These are phyloP conservation scores for Penicillium longicatenatum DNA, from an alignment of 495 filamentous ascomycete genomes.

Conservation along the genomic window DNA sequence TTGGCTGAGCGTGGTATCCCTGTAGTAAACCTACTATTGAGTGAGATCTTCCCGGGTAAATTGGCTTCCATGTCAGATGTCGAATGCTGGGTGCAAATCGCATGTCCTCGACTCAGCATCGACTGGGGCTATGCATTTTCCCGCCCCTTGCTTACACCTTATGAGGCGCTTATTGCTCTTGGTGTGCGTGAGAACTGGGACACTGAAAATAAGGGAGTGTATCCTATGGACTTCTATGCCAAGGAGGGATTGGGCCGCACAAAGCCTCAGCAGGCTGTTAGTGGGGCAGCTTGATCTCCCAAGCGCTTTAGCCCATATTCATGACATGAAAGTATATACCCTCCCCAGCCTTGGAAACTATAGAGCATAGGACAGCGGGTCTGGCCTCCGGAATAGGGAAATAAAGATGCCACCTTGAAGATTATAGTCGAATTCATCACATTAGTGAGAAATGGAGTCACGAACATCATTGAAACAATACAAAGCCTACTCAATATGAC, in stretches of 20 bases:
- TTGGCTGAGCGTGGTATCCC: conserved; percentile 68
- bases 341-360: neutral
- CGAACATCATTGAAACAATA: too few species aligned
- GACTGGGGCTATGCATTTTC: conserved; percentile 99
- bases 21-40: conserved; percentile 79
- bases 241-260: conserved; percentile 88
- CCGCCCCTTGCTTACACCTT: conserved; percentile 84
- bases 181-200: conserved; percentile 77
- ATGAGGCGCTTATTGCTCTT: conserved; percentile 89
- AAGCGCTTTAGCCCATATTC: neutral
- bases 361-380: conserved; percentile 22
- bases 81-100: conserved; percentile 97
- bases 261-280: conserved; percentile 46
- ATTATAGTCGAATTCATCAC: neutral
- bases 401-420: neutral
- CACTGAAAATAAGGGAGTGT: conserved; percentile 65
- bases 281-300: conserved; percentile 19
- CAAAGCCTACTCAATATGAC: too few species aligned
- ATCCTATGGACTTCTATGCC: conserved; percentile 98
- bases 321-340: conserved; percentile 21
- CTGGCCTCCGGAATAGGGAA: conserved; percentile 11
- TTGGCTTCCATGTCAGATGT: conserved; percentile 89
- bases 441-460: neutral
- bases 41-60: conserved; percentile 96
- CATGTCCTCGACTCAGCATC: conserved; percentile 91